phyloP scores from a whole-genome alignment of 139 green algal species.

The Coelastrella sp. region DNA sequence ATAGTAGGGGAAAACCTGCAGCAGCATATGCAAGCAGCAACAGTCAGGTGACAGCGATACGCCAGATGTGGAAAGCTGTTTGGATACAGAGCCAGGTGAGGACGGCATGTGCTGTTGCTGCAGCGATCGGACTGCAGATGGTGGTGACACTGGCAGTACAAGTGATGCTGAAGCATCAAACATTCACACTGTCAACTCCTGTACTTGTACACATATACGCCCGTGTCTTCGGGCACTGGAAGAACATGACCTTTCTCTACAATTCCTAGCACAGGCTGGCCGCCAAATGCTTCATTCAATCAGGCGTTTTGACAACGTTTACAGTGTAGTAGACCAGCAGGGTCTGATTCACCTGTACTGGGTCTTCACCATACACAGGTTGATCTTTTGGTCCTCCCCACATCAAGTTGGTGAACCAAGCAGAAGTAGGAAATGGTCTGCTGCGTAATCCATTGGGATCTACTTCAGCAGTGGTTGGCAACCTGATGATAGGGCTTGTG shows the following conservation, averaged over 20 bases:
- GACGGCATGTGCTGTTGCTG: background rate
- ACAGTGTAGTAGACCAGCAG: too few relatives aligned
- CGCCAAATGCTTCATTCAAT: background rate
- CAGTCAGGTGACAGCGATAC: too few relatives aligned
- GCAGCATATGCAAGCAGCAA: too few relatives aligned
- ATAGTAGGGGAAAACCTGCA: conserved; percentile 25
- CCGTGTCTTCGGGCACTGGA: background rate
- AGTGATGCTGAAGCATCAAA: background rate
- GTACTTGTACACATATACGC: background rate
- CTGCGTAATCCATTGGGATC: background rate
- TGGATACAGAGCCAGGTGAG: too few relatives aligned
- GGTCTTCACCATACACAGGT: background rate
- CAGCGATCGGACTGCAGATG: too few relatives aligned
- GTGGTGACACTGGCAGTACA: background rate
- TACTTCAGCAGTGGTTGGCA: background rate
- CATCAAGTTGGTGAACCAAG: conserved; percentile 9
- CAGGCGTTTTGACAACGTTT: background rate
- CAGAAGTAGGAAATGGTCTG: background rate
- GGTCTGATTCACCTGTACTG: conserved; percentile 24
- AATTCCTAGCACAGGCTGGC: background rate
- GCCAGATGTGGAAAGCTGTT: background rate
- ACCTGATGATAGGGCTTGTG: background rate
- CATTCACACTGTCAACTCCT: background rate
- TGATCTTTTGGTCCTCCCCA: background rate
- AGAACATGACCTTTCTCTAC: background rate